These are phyloP conservation scores for Acrodontium crateriforme DNA, from an alignment of 2,329 filamentous ascomycete genomes.

Conservation along the genomic window DNA sequence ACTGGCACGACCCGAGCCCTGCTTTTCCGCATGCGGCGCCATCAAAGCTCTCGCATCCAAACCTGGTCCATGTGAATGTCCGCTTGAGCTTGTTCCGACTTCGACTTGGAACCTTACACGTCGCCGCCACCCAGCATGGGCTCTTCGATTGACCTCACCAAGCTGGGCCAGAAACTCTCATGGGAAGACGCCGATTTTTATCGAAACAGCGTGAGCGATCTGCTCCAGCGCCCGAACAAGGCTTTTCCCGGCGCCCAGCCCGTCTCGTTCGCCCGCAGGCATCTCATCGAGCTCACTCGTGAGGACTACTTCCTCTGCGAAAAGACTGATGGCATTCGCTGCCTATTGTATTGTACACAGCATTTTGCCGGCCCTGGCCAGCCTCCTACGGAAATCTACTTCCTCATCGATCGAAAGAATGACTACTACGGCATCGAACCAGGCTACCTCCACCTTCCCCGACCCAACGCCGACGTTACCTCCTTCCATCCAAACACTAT, in stretches of 20 bases:
- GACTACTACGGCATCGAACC: constrained; percentile 79
- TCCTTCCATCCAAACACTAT: constrained; percentile 69
- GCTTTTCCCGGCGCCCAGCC: constrained; percentile 86
- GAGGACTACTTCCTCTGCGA: constrained; percentile 96
- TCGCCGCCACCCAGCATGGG: no score
- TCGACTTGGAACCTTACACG: no score
- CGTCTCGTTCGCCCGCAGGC: constrained; percentile 73
- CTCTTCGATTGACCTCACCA: constrained; percentile 14
- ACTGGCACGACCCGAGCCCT: no score
- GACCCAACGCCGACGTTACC: constrained; percentile 33
- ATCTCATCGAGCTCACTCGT: constrained; percentile 66
- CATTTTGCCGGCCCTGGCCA: constrained; percentile 31
- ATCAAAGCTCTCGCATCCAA: no score
- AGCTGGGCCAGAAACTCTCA: constrained; percentile 11
- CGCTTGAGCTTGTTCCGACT: no score
- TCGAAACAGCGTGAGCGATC: constrained; percentile 23
- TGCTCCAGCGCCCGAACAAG: constrained; percentile 55
- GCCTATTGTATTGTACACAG: constrained; percentile 76
- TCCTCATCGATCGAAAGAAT: constrained; percentile 95
- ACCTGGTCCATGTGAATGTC: no score
- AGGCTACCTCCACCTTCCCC: constrained; percentile 64
- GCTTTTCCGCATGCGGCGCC: no score
- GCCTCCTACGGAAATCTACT: constrained; percentile 50
- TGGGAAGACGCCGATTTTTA: constrained; percentile 15
- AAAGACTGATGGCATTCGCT: constrained; percentile 92